A percentile compares a stretch with the other conserved stretches of the same genome.
Conservation (phyloP, 2,329 filamentous ascomycete species). For the Ceratocystis lukuohia region DNA sequence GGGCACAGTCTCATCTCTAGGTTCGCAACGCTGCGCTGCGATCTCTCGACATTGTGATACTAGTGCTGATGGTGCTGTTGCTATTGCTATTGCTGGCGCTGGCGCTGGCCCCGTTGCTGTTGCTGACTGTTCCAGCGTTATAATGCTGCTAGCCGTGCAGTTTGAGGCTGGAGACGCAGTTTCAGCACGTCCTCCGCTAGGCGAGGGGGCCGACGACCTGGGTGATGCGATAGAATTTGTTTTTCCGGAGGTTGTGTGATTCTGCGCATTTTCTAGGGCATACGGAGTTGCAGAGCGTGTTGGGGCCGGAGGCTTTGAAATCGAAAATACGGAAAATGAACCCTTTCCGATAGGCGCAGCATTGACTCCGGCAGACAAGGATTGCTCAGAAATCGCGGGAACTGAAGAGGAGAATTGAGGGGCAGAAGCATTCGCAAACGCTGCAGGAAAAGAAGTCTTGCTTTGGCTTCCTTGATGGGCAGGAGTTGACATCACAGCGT, state of each 20-base stretch:
- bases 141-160: too few species aligned
- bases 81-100: background rate
- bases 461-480: constrained; percentile 8
- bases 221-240: too few species aligned
- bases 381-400: background rate
- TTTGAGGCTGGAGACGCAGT: too few species aligned
- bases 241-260: too few species aligned
- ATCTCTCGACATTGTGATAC: background rate
- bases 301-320: constrained; percentile 12
- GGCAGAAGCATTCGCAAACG: background rate
- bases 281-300: background rate
- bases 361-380: background rate
- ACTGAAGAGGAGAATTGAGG: background rate
- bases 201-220: too few species aligned
- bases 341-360: background rate
- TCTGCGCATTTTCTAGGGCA: background rate
- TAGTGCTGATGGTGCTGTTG: background rate
- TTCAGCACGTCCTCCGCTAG: too few species aligned
- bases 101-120: background rate
- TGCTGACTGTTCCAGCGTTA: background rate
- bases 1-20: background rate
- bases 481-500: constrained; percentile 23
- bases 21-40: background rate
- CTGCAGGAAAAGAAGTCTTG: background rate
- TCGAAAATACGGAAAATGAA: constrained; percentile 17